These are phyloP conservation scores for Blepharisma undulans DNA, from an alignment of 169 alveolate genomes.

Conservation along the genomic window DNA sequence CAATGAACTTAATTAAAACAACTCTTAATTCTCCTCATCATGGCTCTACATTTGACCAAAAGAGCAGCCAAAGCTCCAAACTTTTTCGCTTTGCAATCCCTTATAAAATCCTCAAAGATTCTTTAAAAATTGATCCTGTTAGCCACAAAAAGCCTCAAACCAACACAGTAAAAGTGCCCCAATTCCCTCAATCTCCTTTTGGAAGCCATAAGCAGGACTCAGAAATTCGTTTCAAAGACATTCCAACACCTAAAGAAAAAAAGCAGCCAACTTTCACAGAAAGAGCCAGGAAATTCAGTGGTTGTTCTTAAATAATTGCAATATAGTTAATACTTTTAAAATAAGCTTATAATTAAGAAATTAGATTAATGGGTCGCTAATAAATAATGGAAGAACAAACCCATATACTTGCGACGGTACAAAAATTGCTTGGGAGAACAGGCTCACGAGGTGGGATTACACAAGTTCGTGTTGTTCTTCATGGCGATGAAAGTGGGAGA, in stretches of 20 bases:
- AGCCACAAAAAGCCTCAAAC: background rate
- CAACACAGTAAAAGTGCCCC: background rate
- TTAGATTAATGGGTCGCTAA: background rate
- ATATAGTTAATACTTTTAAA: background rate
- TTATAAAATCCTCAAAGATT: background rate
- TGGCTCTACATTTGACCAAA: background rate
- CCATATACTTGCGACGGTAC: slow-evolving; percentile 88
- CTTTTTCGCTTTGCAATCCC: background rate
- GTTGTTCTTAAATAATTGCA: background rate
- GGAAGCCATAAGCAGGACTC: background rate
- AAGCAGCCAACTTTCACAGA: background rate
- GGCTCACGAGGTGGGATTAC: slow-evolving; percentile 99
- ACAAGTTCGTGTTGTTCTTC: slow-evolving; percentile 92
- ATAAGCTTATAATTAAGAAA: background rate
- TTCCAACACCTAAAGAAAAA: background rate
- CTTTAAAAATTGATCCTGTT: background rate
- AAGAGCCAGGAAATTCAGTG: background rate
- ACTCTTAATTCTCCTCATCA: background rate
- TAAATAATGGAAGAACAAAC: slow-evolving; percentile 27
- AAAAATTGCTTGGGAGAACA: slow-evolving; percentile 94
- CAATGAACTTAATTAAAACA: background rate
- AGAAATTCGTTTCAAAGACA: background rate
- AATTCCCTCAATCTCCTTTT: background rate
- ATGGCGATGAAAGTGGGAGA: slow-evolving; percentile 70
- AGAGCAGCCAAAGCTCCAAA: background rate